Percentiles rank a stretch among this genome's conserved stretches.
These are phyloP conservation scores for Suillus plorans DNA, from an alignment of 768 basidiomycete species.

Conservation along the genomic window DNA sequence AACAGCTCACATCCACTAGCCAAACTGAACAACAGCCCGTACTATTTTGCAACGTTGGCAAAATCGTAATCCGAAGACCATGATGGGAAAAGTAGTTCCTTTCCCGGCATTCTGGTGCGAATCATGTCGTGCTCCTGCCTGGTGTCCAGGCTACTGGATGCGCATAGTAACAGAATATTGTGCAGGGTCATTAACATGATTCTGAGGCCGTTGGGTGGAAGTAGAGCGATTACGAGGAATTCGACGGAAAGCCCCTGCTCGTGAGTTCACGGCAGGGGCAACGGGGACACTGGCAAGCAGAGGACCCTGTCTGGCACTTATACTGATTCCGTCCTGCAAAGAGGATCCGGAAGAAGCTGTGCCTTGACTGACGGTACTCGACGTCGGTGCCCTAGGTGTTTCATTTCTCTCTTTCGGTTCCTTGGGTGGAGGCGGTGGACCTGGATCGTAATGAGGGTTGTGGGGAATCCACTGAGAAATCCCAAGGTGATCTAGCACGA, in stretches of 20 bases:
- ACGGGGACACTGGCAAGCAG: not conserved
- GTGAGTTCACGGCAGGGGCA: not conserved
- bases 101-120: not conserved
- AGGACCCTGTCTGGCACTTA: not conserved
- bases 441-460: slow-evolving; percentile 74
- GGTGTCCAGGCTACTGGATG: not conserved
- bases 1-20: not conserved
- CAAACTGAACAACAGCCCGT: not conserved
- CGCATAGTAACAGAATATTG: not conserved
- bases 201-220: not conserved
- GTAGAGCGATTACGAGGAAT: not conserved
- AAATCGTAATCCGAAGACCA: not conserved
- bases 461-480: slow-evolving; percentile 46
- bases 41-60: not conserved
- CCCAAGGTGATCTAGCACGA: slow-evolving; percentile 39
- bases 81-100: not conserved
- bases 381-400: not conserved
- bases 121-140: not conserved
- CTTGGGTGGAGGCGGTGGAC: slow-evolving; percentile 57
- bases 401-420: slow-evolving; percentile 21
- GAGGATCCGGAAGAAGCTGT: not conserved
- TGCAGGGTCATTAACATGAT: not conserved
- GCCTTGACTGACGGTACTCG: not conserved
- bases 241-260: not conserved
- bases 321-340: not conserved